phyloP scores from a whole-genome alignment of 768 basidiomycete genomes.

The Panellus pusillus region DNA sequence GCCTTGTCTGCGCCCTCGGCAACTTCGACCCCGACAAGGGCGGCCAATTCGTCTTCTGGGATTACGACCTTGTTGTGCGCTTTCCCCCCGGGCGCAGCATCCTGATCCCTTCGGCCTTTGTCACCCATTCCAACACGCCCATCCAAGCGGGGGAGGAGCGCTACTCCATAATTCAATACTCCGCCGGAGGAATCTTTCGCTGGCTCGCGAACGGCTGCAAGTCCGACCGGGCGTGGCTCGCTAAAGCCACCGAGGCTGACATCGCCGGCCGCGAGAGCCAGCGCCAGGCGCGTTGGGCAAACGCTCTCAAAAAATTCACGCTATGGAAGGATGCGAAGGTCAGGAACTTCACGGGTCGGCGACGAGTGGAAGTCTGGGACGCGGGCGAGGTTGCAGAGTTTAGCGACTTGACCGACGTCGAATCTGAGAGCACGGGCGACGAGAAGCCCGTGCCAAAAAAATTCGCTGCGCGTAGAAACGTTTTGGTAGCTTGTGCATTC shows the following conservation, averaged over 20 bases:
- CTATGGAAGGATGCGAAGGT: neutral
- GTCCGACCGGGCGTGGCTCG: neutral
- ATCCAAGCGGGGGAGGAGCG: slow-evolving; percentile 18
- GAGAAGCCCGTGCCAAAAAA: too few relatives aligned
- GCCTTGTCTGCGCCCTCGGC: slow-evolving; percentile 28
- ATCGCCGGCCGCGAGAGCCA: neutral
- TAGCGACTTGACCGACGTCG: too few relatives aligned
- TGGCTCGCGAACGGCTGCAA: slow-evolving; percentile 24
- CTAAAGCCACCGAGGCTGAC: neutral
- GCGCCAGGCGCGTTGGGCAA: neutral
- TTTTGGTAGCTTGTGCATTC: too few relatives aligned
- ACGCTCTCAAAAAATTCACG: neutral
- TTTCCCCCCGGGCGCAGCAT: slow-evolving; percentile 25
- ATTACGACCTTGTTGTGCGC: slow-evolving; percentile 22
- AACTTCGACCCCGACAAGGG: slow-evolving; percentile 21
- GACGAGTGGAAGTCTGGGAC: too few relatives aligned
- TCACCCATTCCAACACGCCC: slow-evolving; percentile 22
- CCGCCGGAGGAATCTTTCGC: slow-evolving; percentile 24
- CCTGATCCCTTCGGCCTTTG: slow-evolving; percentile 25
- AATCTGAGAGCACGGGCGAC: too few relatives aligned
- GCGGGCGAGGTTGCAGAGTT: too few relatives aligned
- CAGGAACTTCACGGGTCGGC: too few relatives aligned
- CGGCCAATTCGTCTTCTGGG: slow-evolving; percentile 29
- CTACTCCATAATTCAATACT: slow-evolving; percentile 24
- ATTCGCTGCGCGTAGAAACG: too few relatives aligned